Evolutionary conservation across 768 basidiomycete genomes (phyloP).

Genomic region (Rhizopogon vulgaris): DNA sequence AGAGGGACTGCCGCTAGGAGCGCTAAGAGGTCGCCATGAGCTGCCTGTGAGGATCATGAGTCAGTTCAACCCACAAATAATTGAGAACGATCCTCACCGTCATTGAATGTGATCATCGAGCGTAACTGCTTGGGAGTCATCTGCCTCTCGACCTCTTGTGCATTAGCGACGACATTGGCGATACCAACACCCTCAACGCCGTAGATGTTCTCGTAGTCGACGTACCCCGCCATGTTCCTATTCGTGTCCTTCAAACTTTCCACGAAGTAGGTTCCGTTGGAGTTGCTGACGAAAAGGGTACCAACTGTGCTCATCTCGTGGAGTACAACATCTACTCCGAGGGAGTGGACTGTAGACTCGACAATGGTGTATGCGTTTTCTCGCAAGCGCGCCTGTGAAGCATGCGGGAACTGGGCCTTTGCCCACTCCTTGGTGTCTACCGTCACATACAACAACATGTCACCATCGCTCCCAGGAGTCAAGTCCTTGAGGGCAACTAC

Average conservation of each 20-base stretch:
- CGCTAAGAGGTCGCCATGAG: constrained; percentile 67
- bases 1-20: constrained; percentile 45
- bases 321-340: constrained; percentile 89
- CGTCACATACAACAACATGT: constrained; percentile 84
- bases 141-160: constrained; percentile 74
- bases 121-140: constrained; percentile 65
- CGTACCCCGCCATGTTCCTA: constrained; percentile 79
- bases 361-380: constrained; percentile 97
- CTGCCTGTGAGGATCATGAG: constrained; percentile 37
- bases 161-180: constrained; percentile 81
- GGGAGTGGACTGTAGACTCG: constrained; percentile 87
- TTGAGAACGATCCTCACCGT: constrained; percentile 37
- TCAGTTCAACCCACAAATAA: neutral
- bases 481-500: constrained; percentile 84
- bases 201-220: constrained; percentile 87
- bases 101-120: constrained; percentile 85
- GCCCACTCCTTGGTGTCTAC: constrained; percentile 83
- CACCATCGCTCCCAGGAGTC: constrained; percentile 44
- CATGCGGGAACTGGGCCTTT: constrained; percentile 89
- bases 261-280: constrained; percentile 93
- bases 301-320: constrained; percentile 63
- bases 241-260: constrained; percentile 90
- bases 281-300: constrained; percentile 92
- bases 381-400: constrained; percentile 65
- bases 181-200: constrained; percentile 89